Conservation (phyloP, 148 eudicot species). For the Pharnaceum exiguum region DNA sequence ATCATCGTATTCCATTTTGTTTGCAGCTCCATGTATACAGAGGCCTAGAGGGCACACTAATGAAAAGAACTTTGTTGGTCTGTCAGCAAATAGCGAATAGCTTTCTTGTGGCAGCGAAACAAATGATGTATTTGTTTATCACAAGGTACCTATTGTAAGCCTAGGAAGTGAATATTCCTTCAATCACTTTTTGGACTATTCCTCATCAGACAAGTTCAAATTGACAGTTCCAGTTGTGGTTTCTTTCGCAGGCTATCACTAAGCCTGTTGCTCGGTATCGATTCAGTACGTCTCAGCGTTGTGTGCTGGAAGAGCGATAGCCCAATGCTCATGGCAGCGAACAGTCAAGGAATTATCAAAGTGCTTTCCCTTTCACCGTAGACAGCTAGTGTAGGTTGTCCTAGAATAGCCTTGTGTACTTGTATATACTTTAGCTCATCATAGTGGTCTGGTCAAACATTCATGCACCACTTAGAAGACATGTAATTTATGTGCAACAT, state of each 20-base stretch:
- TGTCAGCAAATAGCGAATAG: conserved; percentile 73
- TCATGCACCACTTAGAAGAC: no score
- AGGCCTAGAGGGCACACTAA: conserved; percentile 90
- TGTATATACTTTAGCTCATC: no score
- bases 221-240: neutral
- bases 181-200: neutral
- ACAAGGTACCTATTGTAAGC: conserved; percentile 55
- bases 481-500: no score
- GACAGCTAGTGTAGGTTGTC: no score
- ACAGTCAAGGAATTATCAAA: conserved; percentile 91
- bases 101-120: conserved; percentile 95
- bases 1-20: no score
- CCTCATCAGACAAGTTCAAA: neutral
- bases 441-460: no score
- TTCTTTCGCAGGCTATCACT: conserved; percentile 52
- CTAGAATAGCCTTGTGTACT: no score
- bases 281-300: conserved; percentile 69
- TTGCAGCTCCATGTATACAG: conserved; percentile 67
- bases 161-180: neutral
- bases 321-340: conserved; percentile 75
- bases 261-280: conserved; percentile 79
- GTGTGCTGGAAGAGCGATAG: conserved; percentile 92
- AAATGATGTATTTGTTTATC: conserved; percentile 81
- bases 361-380: no score
- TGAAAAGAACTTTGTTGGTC: conserved; percentile 92